Evolutionary conservation across 192 early-diverging fungal species (phyloP), one percentile per base, ranked within the genome.

Genomic region (Chytriomyces sp.): DNA sequence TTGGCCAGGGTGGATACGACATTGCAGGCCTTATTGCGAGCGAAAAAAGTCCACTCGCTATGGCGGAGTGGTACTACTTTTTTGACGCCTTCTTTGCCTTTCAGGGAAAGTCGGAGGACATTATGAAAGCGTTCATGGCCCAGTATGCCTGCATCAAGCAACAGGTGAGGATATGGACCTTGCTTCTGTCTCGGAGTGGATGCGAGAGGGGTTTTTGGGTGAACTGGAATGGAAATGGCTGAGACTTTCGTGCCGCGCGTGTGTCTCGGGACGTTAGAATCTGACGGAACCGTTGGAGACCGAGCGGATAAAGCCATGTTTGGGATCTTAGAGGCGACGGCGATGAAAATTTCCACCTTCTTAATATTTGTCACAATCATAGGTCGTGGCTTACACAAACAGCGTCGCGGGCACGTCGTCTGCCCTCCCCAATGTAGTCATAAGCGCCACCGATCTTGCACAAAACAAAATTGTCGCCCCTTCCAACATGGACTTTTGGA

Each of bases 61-160:
- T 63, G 60, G 60, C 32, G 0, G 60, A 63, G 36, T 63, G 60
- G 60, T 19, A 37, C 60, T 19, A 36, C 14, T n/a, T 63, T 36
- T 63, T 63, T 63, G 60, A 36, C 28, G 28, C 37, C 32, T 63
- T 63, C 60, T 63, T 37, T 38, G 60, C 32, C 44, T 49, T 49
- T 49, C 44, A 49, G 44, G 44, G 44, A 49, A 22, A 22, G 22
- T 12, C 44, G 12, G 14, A 12, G 1, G 44, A 49, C 1, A 49
- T 19, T 12, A 12, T 49, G 44, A 49, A 49, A 22, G 44, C 12
- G 14, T 19, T 49, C 22, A 22, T 12, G 14, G 44, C 44, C 12
- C 44, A 49, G 2, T 49, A 49, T 22, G 22, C 14, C 44, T 49
- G 44, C 44, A 49, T 49, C 22, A 12, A 49, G 22, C 12, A 49